phyloP scores from a whole-genome alignment of 2,329 filamentous ascomycete genomes.

The Pseudogymnoascus destructans region DNA sequence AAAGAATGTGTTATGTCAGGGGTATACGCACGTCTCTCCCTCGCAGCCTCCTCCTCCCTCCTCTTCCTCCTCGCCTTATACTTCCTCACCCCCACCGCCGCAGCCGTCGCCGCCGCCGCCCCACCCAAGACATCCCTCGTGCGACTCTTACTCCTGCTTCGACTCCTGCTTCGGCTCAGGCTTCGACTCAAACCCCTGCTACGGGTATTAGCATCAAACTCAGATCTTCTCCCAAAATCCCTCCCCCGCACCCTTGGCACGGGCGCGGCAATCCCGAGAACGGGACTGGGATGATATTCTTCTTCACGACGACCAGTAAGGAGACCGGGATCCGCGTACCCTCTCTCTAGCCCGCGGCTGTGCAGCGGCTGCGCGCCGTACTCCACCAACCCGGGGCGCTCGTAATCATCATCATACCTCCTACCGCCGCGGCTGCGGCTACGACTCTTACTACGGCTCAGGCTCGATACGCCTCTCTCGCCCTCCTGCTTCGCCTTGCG shows the following conservation, averaged over 20 bases:
- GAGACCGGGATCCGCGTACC: neutral
- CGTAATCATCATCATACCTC: constrained; percentile 28
- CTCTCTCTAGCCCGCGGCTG: constrained; percentile 25
- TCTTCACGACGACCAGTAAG: constrained; percentile 2
- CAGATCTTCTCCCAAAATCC: constrained; percentile 18
- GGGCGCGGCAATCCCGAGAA: constrained; percentile 36
- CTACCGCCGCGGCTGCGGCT: constrained; percentile 38
- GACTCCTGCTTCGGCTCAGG: constrained; percentile 16
- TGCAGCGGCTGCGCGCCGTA: constrained; percentile 47
- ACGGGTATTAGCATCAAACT: constrained; percentile 22
- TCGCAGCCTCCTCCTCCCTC: constrained; percentile 26
- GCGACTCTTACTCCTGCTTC: constrained; percentile 40
- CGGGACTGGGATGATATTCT: constrained; percentile 28
- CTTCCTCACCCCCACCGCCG: constrained; percentile 50
- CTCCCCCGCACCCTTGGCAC: constrained; percentile 26
- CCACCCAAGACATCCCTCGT: constrained; percentile 43
- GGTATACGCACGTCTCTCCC: constrained; percentile 10
- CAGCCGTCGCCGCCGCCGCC: constrained; percentile 42
- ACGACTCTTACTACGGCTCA: constrained; percentile 26
- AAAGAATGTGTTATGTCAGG: neutral
- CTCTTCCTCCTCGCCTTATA: constrained; percentile 36
- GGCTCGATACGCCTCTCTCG: constrained; percentile 29
- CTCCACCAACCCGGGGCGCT: constrained; percentile 41
- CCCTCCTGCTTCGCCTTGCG: constrained; percentile 43
- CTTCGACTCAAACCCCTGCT: constrained; percentile 20